Percentiles rank a stretch among this genome's conserved stretches.
Evolutionary conservation across 2,329 filamentous ascomycete genomes (phyloP).

Genomic region (Sporothrix globosa): DNA sequence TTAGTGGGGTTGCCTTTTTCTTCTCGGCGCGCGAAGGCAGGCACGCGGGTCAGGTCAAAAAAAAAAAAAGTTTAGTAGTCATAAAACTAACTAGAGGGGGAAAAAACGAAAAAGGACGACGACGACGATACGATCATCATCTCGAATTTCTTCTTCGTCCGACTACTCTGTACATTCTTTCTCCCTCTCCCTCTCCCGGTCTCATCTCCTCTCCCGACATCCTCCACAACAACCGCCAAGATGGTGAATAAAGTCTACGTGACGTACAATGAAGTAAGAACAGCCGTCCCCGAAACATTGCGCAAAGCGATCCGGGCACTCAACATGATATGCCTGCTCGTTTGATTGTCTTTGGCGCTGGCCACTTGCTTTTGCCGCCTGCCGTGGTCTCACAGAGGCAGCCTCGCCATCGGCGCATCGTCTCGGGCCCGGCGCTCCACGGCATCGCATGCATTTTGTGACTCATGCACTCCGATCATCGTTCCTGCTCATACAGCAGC

Average conservation of each 20-base stretch:
- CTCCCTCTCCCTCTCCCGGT: neutral
- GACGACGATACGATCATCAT: neutral
- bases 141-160: neutral
- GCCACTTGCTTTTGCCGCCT: neutral
- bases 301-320: neutral
- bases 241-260: constrained; percentile 88
- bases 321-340: neutral
- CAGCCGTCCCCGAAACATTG: neutral
- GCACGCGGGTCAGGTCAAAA: neutral
- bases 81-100: neutral
- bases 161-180: neutral
- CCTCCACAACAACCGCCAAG: constrained; percentile 45
- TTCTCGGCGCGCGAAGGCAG: constrained; percentile 6
- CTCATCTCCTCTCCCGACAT: neutral
- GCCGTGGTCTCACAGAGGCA: neutral
- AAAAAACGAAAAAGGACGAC: neutral
- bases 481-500: neutral
- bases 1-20: constrained; percentile 6
- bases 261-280: constrained; percentile 84
- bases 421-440: neutral
- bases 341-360: neutral
- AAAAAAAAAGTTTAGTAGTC: neutral
- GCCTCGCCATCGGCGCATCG: constrained; percentile 14
- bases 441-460: neutral
- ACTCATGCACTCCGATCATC: neutral